Percentiles rank a stretch among this genome's conserved stretches.
Evolutionary conservation across 257 asterid genomes (phyloP).

Genomic region (Rauvolfia tetraphylla): DNA sequence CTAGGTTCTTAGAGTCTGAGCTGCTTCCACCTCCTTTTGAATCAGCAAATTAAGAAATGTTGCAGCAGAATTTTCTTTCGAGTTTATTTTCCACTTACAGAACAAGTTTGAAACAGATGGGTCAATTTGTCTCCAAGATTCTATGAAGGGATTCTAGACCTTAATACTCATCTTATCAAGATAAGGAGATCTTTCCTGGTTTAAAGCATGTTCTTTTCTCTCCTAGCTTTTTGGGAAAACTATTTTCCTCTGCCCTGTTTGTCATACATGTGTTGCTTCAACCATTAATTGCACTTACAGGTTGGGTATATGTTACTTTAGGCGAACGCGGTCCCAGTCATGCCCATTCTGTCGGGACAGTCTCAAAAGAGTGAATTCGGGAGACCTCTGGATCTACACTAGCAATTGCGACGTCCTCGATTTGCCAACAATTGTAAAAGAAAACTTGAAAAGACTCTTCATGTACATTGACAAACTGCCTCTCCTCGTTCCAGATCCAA

Average conservation of each 20-base stretch:
- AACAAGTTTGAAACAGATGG: background rate
- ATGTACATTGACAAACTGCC: conserved; percentile 64
- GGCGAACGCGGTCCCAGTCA: conserved; percentile 74
- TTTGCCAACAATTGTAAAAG: conserved; percentile 44
- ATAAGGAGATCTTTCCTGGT: background rate
- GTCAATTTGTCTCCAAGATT: background rate
- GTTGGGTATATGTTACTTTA: conserved; percentile 16
- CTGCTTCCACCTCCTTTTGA: background rate
- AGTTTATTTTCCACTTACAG: background rate
- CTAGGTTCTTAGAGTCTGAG: background rate
- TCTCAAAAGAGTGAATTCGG: conserved; percentile 62
- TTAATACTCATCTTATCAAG: background rate
- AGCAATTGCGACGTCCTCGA: conserved; percentile 57
- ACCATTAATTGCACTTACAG: background rate
- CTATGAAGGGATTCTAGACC: background rate
- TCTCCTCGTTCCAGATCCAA: conserved; percentile 41
- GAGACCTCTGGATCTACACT: conserved; percentile 83
- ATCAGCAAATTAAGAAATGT: background rate
- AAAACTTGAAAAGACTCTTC: conserved; percentile 59
- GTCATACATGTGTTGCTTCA: background rate
- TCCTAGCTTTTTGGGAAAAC: background rate
- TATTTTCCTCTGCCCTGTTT: background rate
- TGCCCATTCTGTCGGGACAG: conserved; percentile 88
- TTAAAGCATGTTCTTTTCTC: background rate
- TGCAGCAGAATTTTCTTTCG: too few relatives aligned